Evolutionary conservation across 1,139 yeast genomes (phyloP).

Genomic region (Kodamaea plutei): DNA sequence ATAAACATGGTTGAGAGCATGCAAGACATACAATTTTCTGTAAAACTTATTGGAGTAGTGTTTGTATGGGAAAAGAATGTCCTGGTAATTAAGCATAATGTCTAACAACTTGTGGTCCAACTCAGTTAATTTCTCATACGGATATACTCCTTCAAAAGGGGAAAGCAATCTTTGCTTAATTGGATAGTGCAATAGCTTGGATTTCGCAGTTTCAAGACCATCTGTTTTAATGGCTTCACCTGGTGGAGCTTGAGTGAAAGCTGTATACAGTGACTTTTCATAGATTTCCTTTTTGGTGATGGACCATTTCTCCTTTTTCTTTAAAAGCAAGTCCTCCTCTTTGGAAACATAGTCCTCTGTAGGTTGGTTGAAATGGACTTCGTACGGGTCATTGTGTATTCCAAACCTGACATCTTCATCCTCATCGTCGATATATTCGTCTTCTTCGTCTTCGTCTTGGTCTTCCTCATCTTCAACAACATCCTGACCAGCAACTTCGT

Average conservation of each 20-base stretch:
- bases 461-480: slow-evolving; percentile 30
- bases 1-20: slow-evolving; percentile 74
- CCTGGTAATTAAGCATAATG: slow-evolving; percentile 71
- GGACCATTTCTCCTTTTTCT: slow-evolving; percentile 27
- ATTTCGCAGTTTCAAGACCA: slow-evolving; percentile 6
- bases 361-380: slow-evolving; percentile 61
- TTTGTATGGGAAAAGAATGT: slow-evolving; percentile 59
- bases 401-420: slow-evolving; percentile 25
- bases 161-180: slow-evolving; percentile 32
- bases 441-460: slow-evolving; percentile 25
- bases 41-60: slow-evolving; percentile 43
- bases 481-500: slow-evolving; percentile 25
- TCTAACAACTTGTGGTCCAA: slow-evolving; percentile 37
- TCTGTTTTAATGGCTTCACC: slow-evolving; percentile 16
- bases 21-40: slow-evolving; percentile 63
- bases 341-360: slow-evolving; percentile 42
- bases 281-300: slow-evolving; percentile 15
- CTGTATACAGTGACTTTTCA: slow-evolving; percentile 22
- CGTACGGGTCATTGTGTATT: slow-evolving; percentile 57
- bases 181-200: slow-evolving; percentile 9
- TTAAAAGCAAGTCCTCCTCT: slow-evolving; percentile 21
- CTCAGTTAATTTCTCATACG: slow-evolving; percentile 14
- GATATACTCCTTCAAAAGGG: slow-evolving; percentile 20
- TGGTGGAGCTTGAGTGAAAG: slow-evolving; percentile 30
- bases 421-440: slow-evolving; percentile 19